Evolutionary conservation across 495 filamentous ascomycete genomes (phyloP).

Genomic region (Cercophora sp.): DNA sequence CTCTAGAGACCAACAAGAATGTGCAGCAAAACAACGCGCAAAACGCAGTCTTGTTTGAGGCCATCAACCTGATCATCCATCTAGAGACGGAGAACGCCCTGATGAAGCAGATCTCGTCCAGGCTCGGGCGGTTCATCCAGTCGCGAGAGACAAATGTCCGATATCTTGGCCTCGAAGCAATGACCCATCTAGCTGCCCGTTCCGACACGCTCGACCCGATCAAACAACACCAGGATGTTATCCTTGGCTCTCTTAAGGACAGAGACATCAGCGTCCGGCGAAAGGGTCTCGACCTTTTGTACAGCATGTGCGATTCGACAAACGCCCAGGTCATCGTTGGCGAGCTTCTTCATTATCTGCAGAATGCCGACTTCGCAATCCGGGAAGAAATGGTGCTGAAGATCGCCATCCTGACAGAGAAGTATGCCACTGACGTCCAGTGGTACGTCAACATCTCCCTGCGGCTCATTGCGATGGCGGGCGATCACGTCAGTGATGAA

Average conservation of each 20-base stretch:
- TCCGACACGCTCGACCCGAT: slow-evolving; percentile 95
- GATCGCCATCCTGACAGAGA: slow-evolving; percentile 96
- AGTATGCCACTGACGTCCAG: slow-evolving; percentile 95
- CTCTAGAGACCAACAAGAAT: slow-evolving; percentile 93
- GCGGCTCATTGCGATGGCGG: slow-evolving; percentile 90
- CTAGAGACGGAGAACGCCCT: slow-evolving; percentile 94
- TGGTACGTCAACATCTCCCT: slow-evolving; percentile 99
- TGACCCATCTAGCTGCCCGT: slow-evolving; percentile 96
- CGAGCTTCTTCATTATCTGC: slow-evolving; percentile 90
- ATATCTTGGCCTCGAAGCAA: slow-evolving; percentile 93
- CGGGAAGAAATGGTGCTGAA: slow-evolving; percentile 99
- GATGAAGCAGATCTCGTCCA: slow-evolving; percentile 95
- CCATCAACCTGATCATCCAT: slow-evolving; percentile 97
- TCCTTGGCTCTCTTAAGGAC: slow-evolving; percentile 89
- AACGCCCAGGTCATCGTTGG: slow-evolving; percentile 91
- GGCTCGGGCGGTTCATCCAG: slow-evolving; percentile 92
- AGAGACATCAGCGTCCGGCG: slow-evolving; percentile 95
- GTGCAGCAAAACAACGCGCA: slow-evolving; percentile 99
- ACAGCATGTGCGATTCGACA: slow-evolving; percentile 97
- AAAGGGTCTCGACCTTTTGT: slow-evolving; percentile 92
- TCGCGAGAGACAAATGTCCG: slow-evolving; percentile 97
- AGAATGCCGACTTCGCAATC: slow-evolving; percentile 95
- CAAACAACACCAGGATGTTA: slow-evolving; percentile 95
- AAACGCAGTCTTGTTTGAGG: slow-evolving; percentile 96
- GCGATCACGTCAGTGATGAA: slow-evolving; percentile 98